Base-by-base conservation (phyloP, 805 yeast genomes). In the Wickerhamiella parazyma region DNA sequence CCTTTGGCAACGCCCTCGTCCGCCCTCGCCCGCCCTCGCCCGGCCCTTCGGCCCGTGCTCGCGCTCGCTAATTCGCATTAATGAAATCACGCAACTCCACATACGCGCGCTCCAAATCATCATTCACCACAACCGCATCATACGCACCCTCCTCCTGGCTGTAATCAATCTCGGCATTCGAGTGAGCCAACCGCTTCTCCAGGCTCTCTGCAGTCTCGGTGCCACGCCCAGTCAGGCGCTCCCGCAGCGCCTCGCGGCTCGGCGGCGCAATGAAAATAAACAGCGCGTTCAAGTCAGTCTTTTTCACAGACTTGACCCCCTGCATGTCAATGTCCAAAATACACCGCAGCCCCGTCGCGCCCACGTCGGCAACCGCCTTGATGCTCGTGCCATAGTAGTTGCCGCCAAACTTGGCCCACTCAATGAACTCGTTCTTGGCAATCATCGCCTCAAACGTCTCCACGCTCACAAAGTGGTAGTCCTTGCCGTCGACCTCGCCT, bases 301-400 rank as follows among this genome's bases (percentile, higher is more conserved):
- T 66, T 67, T 91, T 91, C 51, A 91, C 95, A 20, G 85, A 72
- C 66, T 82, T 80, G 56, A 91, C 98, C 52, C 99, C 99, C 68
- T 91, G 97, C 96, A 89, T 87, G 72, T 91, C 99, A 52, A 91
- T 91, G 65, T 91, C 99, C 59, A 91, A 71, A 49, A 91, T 78
- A 68, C 97, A 91, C 42, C 78, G 79, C 62, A 72, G 76, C 54
- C 70, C 61, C 42, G 64, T 63, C 22, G 51, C 51, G 25, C 69
- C 62, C 36, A 82, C 87, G 50, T 78, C 79, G 54, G 81, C 72
- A 37, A 91, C 96, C 24, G 95, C 79, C 57, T 76, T 79, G 55
- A 85, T 70, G 38, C 95, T 71, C 40, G 98, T 91, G 47, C 99
- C 99, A 65, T 91, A 91, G 70, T 82, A 87, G 71, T 91, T 91